Evolutionary conservation across 2,329 filamentous ascomycete genomes (phyloP).

Genomic region (Xylariaceae sp.): DNA sequence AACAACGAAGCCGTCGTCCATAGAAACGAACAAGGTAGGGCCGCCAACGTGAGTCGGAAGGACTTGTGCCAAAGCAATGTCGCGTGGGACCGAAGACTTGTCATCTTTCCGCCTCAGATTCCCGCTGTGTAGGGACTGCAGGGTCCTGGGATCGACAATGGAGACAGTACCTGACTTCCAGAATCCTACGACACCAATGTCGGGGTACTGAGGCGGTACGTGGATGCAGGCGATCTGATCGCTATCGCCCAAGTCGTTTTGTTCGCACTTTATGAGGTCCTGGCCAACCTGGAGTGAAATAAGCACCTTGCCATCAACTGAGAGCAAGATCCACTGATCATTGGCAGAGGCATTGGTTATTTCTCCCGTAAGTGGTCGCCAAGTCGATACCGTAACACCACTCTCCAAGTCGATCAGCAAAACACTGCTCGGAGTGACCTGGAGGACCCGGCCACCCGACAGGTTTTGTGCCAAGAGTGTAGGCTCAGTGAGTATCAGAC

Average conservation of each 20-base stretch:
- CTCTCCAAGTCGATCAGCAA: constrained; percentile 57
- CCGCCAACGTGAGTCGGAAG: constrained; percentile 53
- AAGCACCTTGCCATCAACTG: constrained; percentile 68
- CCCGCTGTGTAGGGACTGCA: constrained; percentile 62
- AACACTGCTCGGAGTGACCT: constrained; percentile 65
- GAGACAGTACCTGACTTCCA: constrained; percentile 80
- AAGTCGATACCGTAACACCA: constrained; percentile 51
- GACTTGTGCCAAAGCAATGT: constrained; percentile 73
- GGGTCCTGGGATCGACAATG: constrained; percentile 61
- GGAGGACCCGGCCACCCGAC: constrained; percentile 59
- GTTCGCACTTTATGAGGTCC: constrained; percentile 51
- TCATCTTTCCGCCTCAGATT: constrained; percentile 56
- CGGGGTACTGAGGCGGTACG: constrained; percentile 57
- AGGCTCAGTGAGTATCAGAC: constrained; percentile 61
- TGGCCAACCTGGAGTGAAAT: constrained; percentile 61
- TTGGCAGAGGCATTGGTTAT: constrained; percentile 81
- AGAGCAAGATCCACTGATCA: constrained; percentile 62
- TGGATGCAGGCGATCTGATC: constrained; percentile 85
- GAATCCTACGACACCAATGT: constrained; percentile 75
- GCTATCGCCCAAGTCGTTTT: constrained; percentile 56
- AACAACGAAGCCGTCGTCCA: constrained; percentile 88
- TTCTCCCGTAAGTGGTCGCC: constrained; percentile 47
- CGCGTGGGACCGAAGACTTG: constrained; percentile 73
- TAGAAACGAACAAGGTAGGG: constrained; percentile 78
- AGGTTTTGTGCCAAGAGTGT: constrained; percentile 70